These are phyloP conservation scores for Hirsutella thompsonii DNA, from an alignment of 2,329 filamentous ascomycete species.

Conservation along the genomic window DNA sequence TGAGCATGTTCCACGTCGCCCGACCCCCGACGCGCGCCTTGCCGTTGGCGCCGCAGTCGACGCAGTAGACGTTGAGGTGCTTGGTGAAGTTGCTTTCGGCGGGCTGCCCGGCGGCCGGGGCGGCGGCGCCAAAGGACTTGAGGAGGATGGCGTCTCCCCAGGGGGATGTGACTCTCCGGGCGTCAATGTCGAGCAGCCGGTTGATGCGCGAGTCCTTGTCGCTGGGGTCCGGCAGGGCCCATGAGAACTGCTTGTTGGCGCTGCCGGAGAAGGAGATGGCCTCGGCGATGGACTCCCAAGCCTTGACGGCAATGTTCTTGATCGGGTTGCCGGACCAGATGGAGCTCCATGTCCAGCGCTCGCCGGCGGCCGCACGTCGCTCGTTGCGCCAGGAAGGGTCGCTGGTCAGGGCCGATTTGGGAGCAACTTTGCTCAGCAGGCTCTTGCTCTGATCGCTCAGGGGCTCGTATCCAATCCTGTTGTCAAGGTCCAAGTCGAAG, in stretches of 20 bases:
- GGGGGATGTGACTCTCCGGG: slow-evolving; percentile 12
- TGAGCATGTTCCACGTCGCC: slow-evolving; percentile 11
- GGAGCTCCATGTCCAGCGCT: neutral
- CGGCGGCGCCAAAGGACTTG: slow-evolving; percentile 11
- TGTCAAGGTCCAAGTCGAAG: slow-evolving; percentile 17
- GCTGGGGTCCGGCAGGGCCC: slow-evolving; percentile 9
- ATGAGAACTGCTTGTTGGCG: slow-evolving; percentile 7
- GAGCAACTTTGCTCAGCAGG: neutral
- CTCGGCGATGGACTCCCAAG: slow-evolving; percentile 1
- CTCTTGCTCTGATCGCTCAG: neutral
- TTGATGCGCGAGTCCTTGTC: neutral
- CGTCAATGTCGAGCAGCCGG: slow-evolving; percentile 7
- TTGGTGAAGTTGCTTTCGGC: slow-evolving; percentile 4
- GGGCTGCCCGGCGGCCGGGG: no score
- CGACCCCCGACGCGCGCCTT: slow-evolving; percentile 12
- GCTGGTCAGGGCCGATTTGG: neutral
- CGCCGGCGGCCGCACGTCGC: neutral
- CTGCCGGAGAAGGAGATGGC: slow-evolving; percentile 4
- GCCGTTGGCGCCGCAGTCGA: slow-evolving; percentile 16
- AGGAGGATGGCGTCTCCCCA: slow-evolving; percentile 17
- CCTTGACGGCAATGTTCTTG: neutral
- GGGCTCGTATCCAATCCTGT: slow-evolving; percentile 8
- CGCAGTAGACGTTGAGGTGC: slow-evolving; percentile 16
- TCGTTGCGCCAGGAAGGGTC: neutral
- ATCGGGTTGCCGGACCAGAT: neutral